Conservation (phyloP, 2,329 filamentous ascomycete genomes). For the Pestalotiopsis sp. region DNA sequence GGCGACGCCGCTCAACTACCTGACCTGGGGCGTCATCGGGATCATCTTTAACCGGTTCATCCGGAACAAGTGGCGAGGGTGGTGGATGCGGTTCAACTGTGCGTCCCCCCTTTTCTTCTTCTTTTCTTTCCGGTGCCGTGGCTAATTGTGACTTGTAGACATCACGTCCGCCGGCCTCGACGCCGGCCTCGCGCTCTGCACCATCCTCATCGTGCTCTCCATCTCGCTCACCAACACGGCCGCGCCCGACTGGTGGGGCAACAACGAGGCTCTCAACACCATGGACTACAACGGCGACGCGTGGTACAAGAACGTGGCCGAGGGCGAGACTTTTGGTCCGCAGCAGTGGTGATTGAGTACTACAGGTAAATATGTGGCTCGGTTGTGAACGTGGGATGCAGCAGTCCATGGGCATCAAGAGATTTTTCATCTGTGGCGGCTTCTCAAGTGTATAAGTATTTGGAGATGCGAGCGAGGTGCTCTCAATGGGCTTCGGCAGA, state of each 20-base stretch:
- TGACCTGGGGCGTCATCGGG: slow-evolving; percentile 52
- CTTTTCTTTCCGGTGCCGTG: not conserved
- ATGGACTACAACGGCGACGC: slow-evolving; percentile 39
- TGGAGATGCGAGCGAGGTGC: no score
- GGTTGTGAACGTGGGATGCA: not conserved
- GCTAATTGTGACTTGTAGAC: slow-evolving; percentile 12
- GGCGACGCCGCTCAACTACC: slow-evolving; percentile 56
- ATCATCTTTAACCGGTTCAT: slow-evolving; percentile 54
- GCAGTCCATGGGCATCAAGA: no score
- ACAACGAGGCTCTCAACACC: slow-evolving; percentile 37
- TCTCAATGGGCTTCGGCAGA: no score
- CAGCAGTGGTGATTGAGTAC: slow-evolving; percentile 23
- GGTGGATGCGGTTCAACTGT: slow-evolving; percentile 9
- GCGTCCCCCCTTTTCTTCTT: not conserved
- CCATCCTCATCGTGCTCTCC: slow-evolving; percentile 53
- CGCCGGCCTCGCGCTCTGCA: slow-evolving; percentile 48
- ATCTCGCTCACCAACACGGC: slow-evolving; percentile 35
- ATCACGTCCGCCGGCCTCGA: slow-evolving; percentile 55
- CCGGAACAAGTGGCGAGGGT: slow-evolving; percentile 39
- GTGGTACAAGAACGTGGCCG: slow-evolving; percentile 32
- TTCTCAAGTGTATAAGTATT: no score
- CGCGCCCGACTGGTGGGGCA: slow-evolving; percentile 50
- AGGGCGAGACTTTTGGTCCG: slow-evolving; percentile 46
- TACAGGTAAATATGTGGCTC: not conserved
- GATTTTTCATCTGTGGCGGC: no score